Evolutionary conservation across 768 basidiomycete species (phyloP), one percentile per base, ranked within the genome.

Genomic region (Obba rivulosa): DNA sequence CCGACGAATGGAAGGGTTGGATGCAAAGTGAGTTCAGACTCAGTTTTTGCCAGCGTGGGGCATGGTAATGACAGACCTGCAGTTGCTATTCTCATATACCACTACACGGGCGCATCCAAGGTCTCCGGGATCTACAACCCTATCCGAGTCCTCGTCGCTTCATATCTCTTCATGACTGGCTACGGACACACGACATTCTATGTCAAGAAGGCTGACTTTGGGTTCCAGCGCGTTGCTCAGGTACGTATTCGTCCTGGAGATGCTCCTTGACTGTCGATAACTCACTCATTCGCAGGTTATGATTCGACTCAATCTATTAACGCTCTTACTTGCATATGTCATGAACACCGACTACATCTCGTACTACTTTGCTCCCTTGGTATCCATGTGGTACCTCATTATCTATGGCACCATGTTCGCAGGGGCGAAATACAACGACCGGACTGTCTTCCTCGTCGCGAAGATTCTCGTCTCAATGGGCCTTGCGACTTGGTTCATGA

Each of bases 1-100:
- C 92, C 1, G 91, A 96, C 56, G 92, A 96, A 67, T 96, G 92
- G 92, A 95, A 95, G 66, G 92, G 92, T 3, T 96, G 92, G 92
- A 96, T 96, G 92, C 92, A 96, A 72, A 75, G 91, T 91, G 59
- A 48, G 85, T 43, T 11, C 21, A 21, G 20, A 36, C 1, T 23
- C 21, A 41, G 4, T 35, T n/a, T 10, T 17, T 16, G 10, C 28
- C 43, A 41, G 22, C 34, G 41, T 46, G 5, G 7, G 17, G 9
- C 17, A 5, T 21, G 34, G 50, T n/a, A 48, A 40, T 45, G 37
- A 48, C 22, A 14, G 11, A 28, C 42, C 58, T 22, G 43, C 51
- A 93, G 91, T 93, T 57, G 81, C 77, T 16, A 91, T 96, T 55
- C 76, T 96, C n/a, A 81, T 93, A 58, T 95, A 96, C 61, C 92